Base-by-base conservation (phyloP, 2,329 filamentous ascomycete species). In the Penicillium sp. region DNA sequence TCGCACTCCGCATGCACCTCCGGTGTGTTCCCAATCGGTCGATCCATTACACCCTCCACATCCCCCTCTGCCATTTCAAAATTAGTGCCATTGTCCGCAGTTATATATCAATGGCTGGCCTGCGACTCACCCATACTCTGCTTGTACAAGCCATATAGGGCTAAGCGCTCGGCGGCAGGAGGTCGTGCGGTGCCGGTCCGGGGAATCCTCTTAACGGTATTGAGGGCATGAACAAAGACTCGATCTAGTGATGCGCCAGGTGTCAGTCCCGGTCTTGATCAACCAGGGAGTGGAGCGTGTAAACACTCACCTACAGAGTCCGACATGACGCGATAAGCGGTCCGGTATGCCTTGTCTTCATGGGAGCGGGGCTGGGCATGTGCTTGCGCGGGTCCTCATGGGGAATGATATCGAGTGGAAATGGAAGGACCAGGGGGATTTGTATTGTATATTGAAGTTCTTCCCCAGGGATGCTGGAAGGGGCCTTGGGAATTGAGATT, bases 181-280 rank as follows among this genome's bases (percentile, higher is more conserved):
- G 93, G 93, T 55, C 93, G 87, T 55, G 89, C 84, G 44, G 89
- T 89, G 56, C 93, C 92, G 14, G 91, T 95, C 66, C 93, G 92
- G 61, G 88, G 88, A 62, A 99, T 95, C 74, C 95, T 95, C 74
- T 96, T 96, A 64, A 99, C 92, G 19, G 93, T 97, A 75, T 95
- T 96, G 72, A 99, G 87, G 58, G 93, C 93, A 82, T 99, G 92
- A 70, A 95, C 92, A 72, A 99, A 99, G 67, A 99, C 93, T 73
- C 93, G 87, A 76, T 99, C 93, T 97, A 56, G 13, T 16, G 8
- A 33, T n/a, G 8, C 13, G 33, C 22, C 22, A 35, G 38, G 27
- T 19, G 36, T 57, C 48, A 55, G 41, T 50, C 5, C 22, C 5
- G 8, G 8, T 4, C 7, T 25, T 25, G 19, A 5, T 22, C 3